Percentiles rank a stretch among this genome's conserved stretches.
phyloP scores from a whole-genome alignment of 1,284 basidiomycete species.

The Pterulicium gracile region DNA sequence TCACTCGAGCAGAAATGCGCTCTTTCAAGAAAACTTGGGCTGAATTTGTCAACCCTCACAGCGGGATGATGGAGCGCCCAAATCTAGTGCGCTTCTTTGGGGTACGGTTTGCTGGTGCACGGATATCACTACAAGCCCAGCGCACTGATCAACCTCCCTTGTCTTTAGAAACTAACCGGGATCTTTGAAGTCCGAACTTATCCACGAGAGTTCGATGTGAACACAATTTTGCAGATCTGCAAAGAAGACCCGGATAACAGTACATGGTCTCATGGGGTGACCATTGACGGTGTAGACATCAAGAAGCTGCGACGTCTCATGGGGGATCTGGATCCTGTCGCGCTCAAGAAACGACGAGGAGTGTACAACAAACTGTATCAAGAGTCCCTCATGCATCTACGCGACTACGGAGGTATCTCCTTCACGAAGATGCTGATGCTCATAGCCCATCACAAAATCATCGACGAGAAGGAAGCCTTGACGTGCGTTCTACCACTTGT shows the following conservation, averaged over 20 bases:
- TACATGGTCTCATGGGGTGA: constrained; percentile 18
- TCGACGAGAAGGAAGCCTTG: constrained; percentile 82
- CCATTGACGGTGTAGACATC: constrained; percentile 51
- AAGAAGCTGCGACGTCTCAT: constrained; percentile 49
- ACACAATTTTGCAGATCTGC: constrained; percentile 44
- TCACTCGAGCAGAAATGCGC: constrained; percentile 86
- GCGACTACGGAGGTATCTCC: constrained; percentile 73
- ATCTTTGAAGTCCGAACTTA: constrained; percentile 84
- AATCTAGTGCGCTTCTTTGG: constrained; percentile 76
- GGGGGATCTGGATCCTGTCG: constrained; percentile 50
- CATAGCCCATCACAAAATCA: constrained; percentile 86
- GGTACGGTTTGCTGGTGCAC: constrained; percentile 34
- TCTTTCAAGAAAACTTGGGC: constrained; percentile 94
- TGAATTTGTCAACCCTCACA: constrained; percentile 69
- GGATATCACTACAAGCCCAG: too few species aligned
- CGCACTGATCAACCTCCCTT: constrained; percentile 6
- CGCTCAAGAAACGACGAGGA: constrained; percentile 55
- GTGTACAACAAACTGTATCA: constrained; percentile 73
- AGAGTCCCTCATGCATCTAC: constrained; percentile 71
- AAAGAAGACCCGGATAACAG: constrained; percentile 21
- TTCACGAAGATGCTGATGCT: constrained; percentile 88
- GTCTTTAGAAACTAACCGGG: constrained; percentile 56
- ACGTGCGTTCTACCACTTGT: constrained; percentile 38
- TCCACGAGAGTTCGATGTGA: constrained; percentile 54
- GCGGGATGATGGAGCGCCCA: constrained; percentile 66